Evolutionary conservation across 148 eudicot genomes (phyloP), one percentile per base, ranked within the genome.

Genomic region (Heliosperma pusillum): DNA sequence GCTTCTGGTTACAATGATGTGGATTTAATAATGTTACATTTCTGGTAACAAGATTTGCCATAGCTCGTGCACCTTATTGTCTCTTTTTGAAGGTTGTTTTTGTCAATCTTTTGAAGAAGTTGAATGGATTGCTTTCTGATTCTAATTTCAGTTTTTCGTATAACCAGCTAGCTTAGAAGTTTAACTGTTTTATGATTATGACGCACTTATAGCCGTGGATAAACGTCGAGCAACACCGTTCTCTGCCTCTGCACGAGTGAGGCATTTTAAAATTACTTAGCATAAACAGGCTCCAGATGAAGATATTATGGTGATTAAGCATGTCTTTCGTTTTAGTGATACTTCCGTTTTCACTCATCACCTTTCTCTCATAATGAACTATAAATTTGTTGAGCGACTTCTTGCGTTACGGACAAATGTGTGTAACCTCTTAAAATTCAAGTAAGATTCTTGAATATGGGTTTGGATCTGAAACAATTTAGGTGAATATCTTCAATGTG

Each of bases 31-130:
- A 42, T n/a, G 22, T 52, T 42, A 42, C 12, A 44, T 45, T 30
- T 36, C 16, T 8, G 3, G 22, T 60, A 29, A 22, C 62, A 8
- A 24, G 16, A 64, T 36, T 63, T 72, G 36, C 27, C 65, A 24
- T 25, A 33, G 52, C 19, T 68, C 44, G 42, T 36, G 69, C 45
- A 24, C 16, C 52, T 70, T 70, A 70, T 25, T 70, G 71, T 50
- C 73, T 53, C 13, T 27, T 70, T 70, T 50, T 15, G 16, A 50
- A 50, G 55, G 55, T 15, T 15, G 9, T 50, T 47, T 50, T 50
- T 13, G 55, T 17, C 55, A 50, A 13, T 50, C 16, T 50, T 9
- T 21, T 70, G 20, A 52, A 24, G n/a, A 5, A 25, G n/a, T 26
- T 70, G 36, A 9, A 42, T 65, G 53, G n/a, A 44, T n/a, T n/a